A percentile compares a stretch with the other conserved stretches of the same genome.
phyloP scores from a whole-genome alignment of 169 alveolate genomes.

The Plasmodium chabaudi region DNA sequence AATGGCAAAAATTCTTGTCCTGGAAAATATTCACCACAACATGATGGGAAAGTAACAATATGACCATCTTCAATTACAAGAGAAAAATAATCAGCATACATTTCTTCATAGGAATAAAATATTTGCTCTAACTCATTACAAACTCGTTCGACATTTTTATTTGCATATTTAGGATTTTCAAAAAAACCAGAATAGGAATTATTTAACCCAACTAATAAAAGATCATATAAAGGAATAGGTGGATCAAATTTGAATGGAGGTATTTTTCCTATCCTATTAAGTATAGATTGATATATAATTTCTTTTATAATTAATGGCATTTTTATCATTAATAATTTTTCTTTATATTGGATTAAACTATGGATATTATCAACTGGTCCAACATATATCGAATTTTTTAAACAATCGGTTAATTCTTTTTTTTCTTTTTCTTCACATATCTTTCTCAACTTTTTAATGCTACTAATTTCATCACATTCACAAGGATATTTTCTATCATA shows the following conservation, averaged over 20 bases:
- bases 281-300: conserved; percentile 80
- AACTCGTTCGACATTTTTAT: conserved; percentile 25
- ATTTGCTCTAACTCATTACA: conserved; percentile 52
- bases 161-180: conserved; percentile 54
- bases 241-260: conserved; percentile 80
- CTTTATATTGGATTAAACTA: conserved; percentile 83
- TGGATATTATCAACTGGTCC: conserved; percentile 82
- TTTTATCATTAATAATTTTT: conserved; percentile 79
- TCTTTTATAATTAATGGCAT: conserved; percentile 76
- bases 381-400: conserved; percentile 81
- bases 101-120: conserved; percentile 51
- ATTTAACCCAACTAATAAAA: conserved; percentile 77
- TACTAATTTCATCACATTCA: conserved; percentile 41
- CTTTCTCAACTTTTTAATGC: conserved; percentile 43
- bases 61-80: conserved; percentile 52
- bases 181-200: conserved; percentile 50
- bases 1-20: conserved; percentile 83
- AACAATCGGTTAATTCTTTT: conserved; percentile 76
- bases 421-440: conserved; percentile 74
- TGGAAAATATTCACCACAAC: conserved; percentile 81
- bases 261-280: conserved; percentile 83
- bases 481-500: conserved; percentile 24
- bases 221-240: conserved; percentile 77
- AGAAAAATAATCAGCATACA: conserved; percentile 73
- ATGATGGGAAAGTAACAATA: conserved; percentile 56